phyloP scores from a whole-genome alignment of 148 eudicot species.

The Chenopodium berlandieri region DNA sequence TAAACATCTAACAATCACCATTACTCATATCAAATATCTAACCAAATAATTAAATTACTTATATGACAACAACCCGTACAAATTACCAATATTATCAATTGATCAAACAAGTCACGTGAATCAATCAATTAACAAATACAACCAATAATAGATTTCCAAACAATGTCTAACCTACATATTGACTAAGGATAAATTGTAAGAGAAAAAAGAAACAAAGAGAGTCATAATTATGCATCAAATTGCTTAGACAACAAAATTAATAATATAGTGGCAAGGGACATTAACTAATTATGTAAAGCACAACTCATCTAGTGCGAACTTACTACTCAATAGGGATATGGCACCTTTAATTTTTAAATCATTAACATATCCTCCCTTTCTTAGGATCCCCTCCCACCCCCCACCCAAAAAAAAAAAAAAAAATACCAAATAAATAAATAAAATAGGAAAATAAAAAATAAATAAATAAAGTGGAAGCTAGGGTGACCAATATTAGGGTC shows the following conservation, averaged over 20 bases:
- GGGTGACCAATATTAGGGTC: too few species aligned
- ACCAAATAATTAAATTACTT: too few species aligned
- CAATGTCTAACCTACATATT: neutral
- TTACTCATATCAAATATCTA: too few species aligned
- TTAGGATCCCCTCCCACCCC: neutral
- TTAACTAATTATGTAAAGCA: conserved; percentile 2
- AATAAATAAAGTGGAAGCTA: too few species aligned
- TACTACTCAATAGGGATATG: neutral
- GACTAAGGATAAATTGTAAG: neutral
- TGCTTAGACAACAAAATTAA: conserved; percentile 11
- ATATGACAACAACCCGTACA: too few species aligned
- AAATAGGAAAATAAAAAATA: too few species aligned
- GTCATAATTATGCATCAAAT: conserved; percentile 5
- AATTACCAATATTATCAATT: too few species aligned
- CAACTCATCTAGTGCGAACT: neutral
- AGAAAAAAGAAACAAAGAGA: neutral
- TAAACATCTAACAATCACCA: too few species aligned
- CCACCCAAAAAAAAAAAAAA: too few species aligned
- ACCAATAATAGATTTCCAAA: too few species aligned
- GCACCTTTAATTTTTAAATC: neutral
- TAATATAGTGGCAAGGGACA: conserved; percentile 2
- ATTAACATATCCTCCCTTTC: neutral
- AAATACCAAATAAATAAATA: too few species aligned
- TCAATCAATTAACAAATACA: neutral
- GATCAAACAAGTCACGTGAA: neutral